phyloP scores from a whole-genome alignment of 148 eudicot genomes.

The Rhododendron mucronatum region DNA sequence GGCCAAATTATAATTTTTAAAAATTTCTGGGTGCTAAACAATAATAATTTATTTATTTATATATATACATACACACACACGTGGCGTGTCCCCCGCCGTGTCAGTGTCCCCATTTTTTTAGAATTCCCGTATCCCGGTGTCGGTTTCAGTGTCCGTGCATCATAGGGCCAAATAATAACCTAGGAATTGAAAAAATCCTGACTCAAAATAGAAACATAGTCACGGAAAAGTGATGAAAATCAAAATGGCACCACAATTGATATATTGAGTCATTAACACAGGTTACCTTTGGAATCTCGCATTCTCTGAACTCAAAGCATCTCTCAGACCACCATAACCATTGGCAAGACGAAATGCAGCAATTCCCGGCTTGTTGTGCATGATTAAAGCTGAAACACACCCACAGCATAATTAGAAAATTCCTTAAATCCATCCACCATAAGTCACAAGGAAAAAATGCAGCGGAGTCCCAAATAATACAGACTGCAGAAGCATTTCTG shows the following conservation, averaged over 20 bases:
- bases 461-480: background rate
- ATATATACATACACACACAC: no score
- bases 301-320: constrained; percentile 73
- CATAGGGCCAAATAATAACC: background rate
- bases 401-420: constrained; percentile 4
- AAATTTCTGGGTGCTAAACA: no score
- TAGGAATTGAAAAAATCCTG: background rate
- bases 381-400: constrained; percentile 62
- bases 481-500: background rate
- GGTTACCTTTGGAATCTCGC: constrained; percentile 77
- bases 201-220: background rate
- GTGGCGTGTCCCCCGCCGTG: no score
- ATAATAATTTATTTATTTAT: no score
- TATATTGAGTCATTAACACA: background rate
- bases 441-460: background rate
- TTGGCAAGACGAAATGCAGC: constrained; percentile 89
- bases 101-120: no score
- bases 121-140: no score
- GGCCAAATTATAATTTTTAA: no score
- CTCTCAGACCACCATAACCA: constrained; percentile 81
- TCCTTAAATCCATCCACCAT: background rate
- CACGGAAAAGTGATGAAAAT: background rate
- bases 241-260: background rate
- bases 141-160: no score
- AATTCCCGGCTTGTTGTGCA: constrained; percentile 83